Conservation (phyloP, 768 basidiomycete genomes). For the Rhodotorula graminis region DNA sequence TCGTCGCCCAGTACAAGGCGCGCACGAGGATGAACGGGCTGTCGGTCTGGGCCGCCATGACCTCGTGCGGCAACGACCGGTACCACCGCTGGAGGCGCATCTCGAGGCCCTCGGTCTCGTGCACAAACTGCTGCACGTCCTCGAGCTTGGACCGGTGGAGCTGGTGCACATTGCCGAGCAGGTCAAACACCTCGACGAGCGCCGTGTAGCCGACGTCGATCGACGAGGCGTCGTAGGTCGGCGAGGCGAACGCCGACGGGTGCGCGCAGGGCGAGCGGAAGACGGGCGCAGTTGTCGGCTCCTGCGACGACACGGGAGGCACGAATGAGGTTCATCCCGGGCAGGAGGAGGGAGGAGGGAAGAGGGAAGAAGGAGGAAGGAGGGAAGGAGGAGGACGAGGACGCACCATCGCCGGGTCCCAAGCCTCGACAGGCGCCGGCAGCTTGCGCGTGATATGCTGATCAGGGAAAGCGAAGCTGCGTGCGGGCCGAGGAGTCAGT, state of each 20-base stretch:
- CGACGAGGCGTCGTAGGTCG: not conserved
- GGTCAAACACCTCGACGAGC: not conserved
- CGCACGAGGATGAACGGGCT: not conserved
- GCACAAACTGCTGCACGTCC: not conserved
- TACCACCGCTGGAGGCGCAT: not conserved
- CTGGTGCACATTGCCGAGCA: not conserved
- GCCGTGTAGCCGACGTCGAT: not conserved
- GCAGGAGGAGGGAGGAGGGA: not conserved
- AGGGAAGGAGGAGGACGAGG: no score
- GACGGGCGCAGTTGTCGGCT: not conserved
- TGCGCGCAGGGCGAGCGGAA: not conserved
- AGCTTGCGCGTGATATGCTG: not conserved
- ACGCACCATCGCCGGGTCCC: not conserved
- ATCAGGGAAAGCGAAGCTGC: not conserved
- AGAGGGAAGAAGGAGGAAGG: not conserved
- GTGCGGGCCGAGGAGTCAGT: no score
- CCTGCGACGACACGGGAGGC: not conserved
- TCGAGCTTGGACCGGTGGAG: not conserved
- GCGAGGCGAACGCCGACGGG: not conserved
- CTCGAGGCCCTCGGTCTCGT: not conserved
- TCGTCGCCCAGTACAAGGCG: not conserved
- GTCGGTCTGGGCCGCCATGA: not conserved
- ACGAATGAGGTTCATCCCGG: rapidly evolving
- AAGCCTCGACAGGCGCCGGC: not conserved
- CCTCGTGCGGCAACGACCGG: not conserved